Evolutionary conservation across 78 protist species (phyloP), one percentile per base, ranked within the genome.

Genomic region (Protostelium mycophagum): DNA sequence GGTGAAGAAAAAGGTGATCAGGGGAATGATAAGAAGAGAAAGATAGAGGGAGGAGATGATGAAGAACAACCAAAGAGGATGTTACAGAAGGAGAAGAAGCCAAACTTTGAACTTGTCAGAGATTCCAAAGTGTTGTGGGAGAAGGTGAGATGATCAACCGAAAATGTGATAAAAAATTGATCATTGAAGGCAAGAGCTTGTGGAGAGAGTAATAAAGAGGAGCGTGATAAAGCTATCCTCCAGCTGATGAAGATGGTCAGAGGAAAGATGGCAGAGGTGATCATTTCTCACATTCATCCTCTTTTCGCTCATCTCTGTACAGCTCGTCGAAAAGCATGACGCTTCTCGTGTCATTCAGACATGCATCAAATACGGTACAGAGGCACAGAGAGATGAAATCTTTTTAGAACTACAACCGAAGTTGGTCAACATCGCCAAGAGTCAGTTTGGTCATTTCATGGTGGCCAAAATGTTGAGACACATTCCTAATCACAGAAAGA

Each of bases 291-390:
- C 51, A 25, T 29, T 89, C 0, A 5, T 37, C 83, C 0, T 35
- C 29, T 34, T 37, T 16, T 85, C 86, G 16, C 16, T 16, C 36
- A 5, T 85, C 86, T 37, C 86, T 29, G 38, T 83, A 1, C 83
- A 86, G 93, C 34, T 93, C 29, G 90, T 87, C 28, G 83, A 63
- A 1, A 91, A 92, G 87, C 96, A 95, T 84, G 96, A 95, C 34
- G 95, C 95, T 37, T 89, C 94, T 34, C 36, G 96, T 28, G 37
- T 95, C 1, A 83, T 95, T 35, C 96, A 95, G 86, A 38, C 93
- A 0, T 1, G 86, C 36, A 34, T 95, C 35, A 90, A 92, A 83
- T 92, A 85, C 87, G 96, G 94, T n/a, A 86, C 37, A 10, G 87
- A 39, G 25, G 37, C 85, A 83, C 95, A 90, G 87, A 89, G 89